phyloP scores from a whole-genome alignment of 306 rosid genomes.

The Cotoneaster glaucophyllus region DNA sequence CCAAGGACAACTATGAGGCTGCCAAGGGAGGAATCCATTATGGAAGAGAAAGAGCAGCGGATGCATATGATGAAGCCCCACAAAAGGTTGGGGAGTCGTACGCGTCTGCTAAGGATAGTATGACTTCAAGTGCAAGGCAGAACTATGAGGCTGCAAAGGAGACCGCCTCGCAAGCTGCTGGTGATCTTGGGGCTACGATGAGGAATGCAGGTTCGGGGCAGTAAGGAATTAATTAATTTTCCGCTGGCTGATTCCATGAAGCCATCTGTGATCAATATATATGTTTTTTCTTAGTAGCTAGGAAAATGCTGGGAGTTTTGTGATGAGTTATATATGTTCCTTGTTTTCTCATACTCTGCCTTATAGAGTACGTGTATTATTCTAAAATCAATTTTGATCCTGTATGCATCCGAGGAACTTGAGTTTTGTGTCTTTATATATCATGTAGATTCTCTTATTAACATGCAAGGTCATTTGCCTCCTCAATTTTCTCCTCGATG shows the following conservation, averaged over 20 bases:
- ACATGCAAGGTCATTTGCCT: not conserved
- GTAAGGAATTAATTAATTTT: not conserved
- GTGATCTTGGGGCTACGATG: constrained; percentile 47
- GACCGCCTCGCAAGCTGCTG: constrained; percentile 46
- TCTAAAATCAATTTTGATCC: not conserved
- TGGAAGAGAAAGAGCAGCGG: constrained; percentile 16
- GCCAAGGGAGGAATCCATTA: constrained; percentile 24
- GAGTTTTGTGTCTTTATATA: not conserved
- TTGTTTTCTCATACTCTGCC: not conserved
- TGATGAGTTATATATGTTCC: not conserved
- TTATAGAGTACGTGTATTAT: not conserved
- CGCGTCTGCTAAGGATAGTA: constrained; percentile 18
- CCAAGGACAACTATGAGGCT: constrained; percentile 36
- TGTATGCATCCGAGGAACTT: not conserved
- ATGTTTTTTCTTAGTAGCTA: not conserved
- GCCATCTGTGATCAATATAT: not conserved
- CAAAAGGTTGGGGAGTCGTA: constrained; percentile 20
- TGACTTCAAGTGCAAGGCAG: constrained; percentile 26
- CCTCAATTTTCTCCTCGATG: not conserved
- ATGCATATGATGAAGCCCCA: constrained; percentile 29
- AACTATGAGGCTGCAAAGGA: constrained; percentile 56
- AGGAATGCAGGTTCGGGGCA: constrained; percentile 27
- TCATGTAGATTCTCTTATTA: not conserved
- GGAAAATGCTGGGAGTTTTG: not conserved
- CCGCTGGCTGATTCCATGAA: not conserved